Evolutionary conservation across 768 basidiomycete genomes (phyloP).

Genomic region (Rhodotorula kratochvilovae): DNA sequence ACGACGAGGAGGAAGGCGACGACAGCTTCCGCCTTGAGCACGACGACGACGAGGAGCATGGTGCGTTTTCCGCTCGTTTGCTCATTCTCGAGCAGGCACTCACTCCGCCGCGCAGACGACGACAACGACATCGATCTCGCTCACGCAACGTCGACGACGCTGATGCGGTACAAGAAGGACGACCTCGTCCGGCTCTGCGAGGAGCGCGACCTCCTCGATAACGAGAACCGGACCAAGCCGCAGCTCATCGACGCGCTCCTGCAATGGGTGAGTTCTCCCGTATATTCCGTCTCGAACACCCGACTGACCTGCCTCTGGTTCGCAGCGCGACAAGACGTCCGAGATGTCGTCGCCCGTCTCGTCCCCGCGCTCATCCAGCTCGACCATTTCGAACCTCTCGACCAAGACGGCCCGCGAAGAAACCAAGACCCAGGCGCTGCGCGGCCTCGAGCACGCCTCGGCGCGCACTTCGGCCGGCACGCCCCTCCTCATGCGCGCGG

Average conservation of each 20-base stretch:
- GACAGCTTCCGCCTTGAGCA: slow-evolving; percentile 52
- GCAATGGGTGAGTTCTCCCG: slow-evolving; percentile 61
- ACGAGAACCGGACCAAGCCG: slow-evolving; percentile 63
- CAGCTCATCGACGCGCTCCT: slow-evolving; percentile 85
- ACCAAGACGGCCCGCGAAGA: slow-evolving; percentile 36
- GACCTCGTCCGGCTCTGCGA: slow-evolving; percentile 66
- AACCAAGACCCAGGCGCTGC: slow-evolving; percentile 49
- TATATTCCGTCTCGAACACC: neutral
- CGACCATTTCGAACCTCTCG: slow-evolving; percentile 37
- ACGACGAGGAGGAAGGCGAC: slow-evolving; percentile 55
- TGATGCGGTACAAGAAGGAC: slow-evolving; percentile 77
- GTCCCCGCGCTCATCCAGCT: slow-evolving; percentile 11
- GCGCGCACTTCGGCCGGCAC: slow-evolving; percentile 62
- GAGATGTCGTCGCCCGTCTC: slow-evolving; percentile 26
- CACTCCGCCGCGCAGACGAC: slow-evolving; percentile 35
- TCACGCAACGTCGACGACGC: slow-evolving; percentile 74
- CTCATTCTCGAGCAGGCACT: slow-evolving; percentile 11
- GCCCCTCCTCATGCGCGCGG: slow-evolving; percentile 54
- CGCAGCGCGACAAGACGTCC: slow-evolving; percentile 26
- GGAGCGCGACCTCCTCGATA: slow-evolving; percentile 71
- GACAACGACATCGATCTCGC: slow-evolving; percentile 61
- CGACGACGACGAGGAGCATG: slow-evolving; percentile 41
- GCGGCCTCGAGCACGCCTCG: slow-evolving; percentile 52
- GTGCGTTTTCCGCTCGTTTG: slow-evolving; percentile 15
- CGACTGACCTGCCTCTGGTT: neutral